Conservation (phyloP, 768 basidiomycete genomes). For the Hygrophorus russula region DNA sequence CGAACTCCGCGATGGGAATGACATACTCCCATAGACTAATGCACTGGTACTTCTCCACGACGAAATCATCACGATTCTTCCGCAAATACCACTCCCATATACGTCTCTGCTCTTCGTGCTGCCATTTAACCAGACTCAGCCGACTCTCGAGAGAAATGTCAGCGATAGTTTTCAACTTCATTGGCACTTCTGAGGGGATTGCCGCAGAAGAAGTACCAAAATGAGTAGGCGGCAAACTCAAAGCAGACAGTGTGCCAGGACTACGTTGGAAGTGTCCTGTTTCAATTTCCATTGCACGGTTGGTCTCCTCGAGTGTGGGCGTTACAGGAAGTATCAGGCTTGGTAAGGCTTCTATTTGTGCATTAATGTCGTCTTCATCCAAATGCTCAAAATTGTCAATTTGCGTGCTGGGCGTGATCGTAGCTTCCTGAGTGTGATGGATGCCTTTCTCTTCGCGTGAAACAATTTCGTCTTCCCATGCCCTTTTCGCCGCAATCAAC, state of each 20-base stretch:
- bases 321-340: conserved; percentile 22
- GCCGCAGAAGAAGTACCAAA: conserved; percentile 12
- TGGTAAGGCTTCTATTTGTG: conserved; percentile 53
- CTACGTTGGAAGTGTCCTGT: conserved; percentile 31
- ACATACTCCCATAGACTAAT: conserved; percentile 74
- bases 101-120: conserved; percentile 77
- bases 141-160: conserved; percentile 72
- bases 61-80: conserved; percentile 77
- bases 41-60: conserved; percentile 88
- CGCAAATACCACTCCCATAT: conserved; percentile 95
- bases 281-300: conserved; percentile 16
- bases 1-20: conserved; percentile 62
- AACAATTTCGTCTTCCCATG: conserved; percentile 84
- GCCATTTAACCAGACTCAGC: conserved; percentile 59
- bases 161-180: conserved; percentile 44
- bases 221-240: background rate
- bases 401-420: conserved; percentile 23
- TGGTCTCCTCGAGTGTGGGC: conserved; percentile 19
- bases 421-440: conserved; percentile 31
- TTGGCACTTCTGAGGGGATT: conserved; percentile 22
- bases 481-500: conserved; percentile 54
- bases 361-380: conserved; percentile 42
- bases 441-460: conserved; percentile 57
- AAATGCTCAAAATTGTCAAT: conserved; percentile 8
- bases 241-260: conserved; percentile 16